Conservation (phyloP, 176 grass and related monocot genomes). For the Calamus simplicifolius region DNA sequence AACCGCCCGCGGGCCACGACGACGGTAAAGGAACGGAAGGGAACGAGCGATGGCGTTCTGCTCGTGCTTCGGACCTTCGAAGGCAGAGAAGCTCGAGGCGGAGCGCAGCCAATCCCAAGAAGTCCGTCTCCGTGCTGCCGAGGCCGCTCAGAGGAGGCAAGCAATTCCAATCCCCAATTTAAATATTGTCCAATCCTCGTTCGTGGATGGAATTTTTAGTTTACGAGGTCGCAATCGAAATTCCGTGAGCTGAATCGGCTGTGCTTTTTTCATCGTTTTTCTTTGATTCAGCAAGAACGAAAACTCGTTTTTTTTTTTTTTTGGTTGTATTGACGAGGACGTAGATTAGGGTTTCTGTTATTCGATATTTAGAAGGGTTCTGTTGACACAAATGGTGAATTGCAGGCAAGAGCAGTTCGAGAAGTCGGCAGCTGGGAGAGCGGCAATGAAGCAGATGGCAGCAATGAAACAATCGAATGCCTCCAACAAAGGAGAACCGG, state of each 20-base stretch:
- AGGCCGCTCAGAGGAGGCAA: slow-evolving; percentile 81
- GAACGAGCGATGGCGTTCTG: slow-evolving; percentile 53
- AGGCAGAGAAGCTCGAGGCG: slow-evolving; percentile 40
- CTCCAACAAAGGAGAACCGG: slow-evolving; percentile 63
- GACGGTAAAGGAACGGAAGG: background rate
- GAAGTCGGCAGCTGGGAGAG: slow-evolving; percentile 76
- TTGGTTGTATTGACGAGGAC: too few species aligned
- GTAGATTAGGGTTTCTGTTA: too few species aligned
- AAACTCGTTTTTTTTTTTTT: too few species aligned
- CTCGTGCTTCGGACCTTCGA: slow-evolving; percentile 62
- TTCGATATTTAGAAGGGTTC: too few species aligned
- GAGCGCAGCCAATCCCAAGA: slow-evolving; percentile 59
- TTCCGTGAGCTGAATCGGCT: too few species aligned
- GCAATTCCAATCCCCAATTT: background rate
- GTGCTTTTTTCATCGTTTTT: too few species aligned
- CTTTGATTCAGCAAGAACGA: too few species aligned
- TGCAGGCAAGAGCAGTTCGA: slow-evolving; percentile 71
- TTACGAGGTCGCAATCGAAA: too few species aligned
- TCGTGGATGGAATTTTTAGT: too few species aligned
- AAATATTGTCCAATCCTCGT: too few species aligned
- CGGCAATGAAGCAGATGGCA: slow-evolving; percentile 72
- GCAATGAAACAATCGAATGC: slow-evolving; percentile 66
- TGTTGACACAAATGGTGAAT: background rate
- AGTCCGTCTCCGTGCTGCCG: slow-evolving; percentile 66
- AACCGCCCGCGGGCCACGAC: too few species aligned